Evolutionary conservation across 768 basidiomycete genomes (phyloP).

Genomic region (Sporobolomyces pararoseus): DNA sequence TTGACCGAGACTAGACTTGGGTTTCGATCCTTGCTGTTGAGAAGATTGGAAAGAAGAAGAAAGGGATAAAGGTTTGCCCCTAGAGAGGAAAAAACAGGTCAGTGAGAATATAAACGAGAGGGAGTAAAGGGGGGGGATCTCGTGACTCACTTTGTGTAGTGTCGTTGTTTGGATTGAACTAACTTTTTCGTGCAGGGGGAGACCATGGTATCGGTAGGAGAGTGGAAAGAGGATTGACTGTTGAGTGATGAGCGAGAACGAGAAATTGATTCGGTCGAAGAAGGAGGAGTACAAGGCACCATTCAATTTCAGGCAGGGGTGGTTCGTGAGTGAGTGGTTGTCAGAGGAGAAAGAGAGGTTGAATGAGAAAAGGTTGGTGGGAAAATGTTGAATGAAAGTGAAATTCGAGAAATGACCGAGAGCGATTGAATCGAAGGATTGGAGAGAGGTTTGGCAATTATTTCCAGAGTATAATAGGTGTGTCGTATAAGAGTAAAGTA

Average conservation of each 20-base stretch:
- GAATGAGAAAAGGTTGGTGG: not conserved
- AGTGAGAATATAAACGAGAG: not conserved
- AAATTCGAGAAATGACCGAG: not conserved
- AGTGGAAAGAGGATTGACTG: constrained; percentile 73
- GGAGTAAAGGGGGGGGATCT: not conserved
- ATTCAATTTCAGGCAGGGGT: not conserved
- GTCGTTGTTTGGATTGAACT: constrained; percentile 84
- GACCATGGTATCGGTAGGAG: constrained; percentile 92
- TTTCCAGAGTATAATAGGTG: not conserved
- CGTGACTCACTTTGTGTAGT: constrained; percentile 72
- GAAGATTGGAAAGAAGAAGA: constrained; percentile 43
- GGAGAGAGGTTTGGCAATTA: not conserved
- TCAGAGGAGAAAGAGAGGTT: not conserved
- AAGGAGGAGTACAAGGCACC: not conserved
- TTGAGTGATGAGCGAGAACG: not conserved
- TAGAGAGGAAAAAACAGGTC: constrained; percentile 5
- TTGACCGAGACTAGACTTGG: constrained; percentile 32
- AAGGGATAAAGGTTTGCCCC: constrained; percentile 46
- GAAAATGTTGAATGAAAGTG: constrained; percentile 19
- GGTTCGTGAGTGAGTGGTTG: not conserved
- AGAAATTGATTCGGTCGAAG: not conserved
- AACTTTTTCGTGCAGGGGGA: constrained; percentile 91
- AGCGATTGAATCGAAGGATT: not conserved
- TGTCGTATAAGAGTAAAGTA: not conserved
- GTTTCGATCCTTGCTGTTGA: not conserved